Base-by-base conservation (phyloP, 148 eudicot genomes). In the Nepenthes gracilis region DNA sequence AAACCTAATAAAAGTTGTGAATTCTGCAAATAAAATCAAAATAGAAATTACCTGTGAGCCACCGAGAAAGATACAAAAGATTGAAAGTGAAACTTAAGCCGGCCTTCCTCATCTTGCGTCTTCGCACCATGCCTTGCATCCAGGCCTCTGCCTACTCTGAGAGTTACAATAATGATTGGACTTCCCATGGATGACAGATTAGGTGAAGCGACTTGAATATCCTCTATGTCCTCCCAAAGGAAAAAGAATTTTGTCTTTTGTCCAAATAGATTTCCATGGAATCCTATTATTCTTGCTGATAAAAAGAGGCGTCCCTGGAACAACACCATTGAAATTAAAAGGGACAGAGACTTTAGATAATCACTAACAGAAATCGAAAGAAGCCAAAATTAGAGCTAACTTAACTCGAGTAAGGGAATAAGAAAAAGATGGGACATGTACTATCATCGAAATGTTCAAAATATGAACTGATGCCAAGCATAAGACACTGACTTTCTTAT, bases 221-320 rank as follows among this genome's bases (percentile, higher is more conserved):
- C 88, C 62, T 90, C 85, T 59, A 90, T 83, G 70, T 90, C 97
- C 50, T 87, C 95, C 95, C 89, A 90, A 0, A 90, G 73, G 66
- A 86, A 90, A 78, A 72, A 90, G 69, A 90, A 81, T 58, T 70
- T 84, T 47, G 91, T 84, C 63, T 83, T 90, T 55, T 84, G 91
- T 47, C 95, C 91, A 65, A 90, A 86, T 34, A 90, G 64, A 74
- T 90, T 90, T 8, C 85, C 80, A 67, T 90, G 77, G 73, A 90
- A 90, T 57, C 97, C 97, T 9, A 87, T 77, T 47, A 90, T 81
- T 73, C 97, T 82, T 14, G 91, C 86, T 43, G 97, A 90, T 57
- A 90, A 71, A 68, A 80, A 90, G 13, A 87, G 80, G 33, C 95
- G 91, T 35, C 97, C 97, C 97, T 90, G 77, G 3, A 49, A 5